Percentiles rank a stretch among this genome's conserved stretches.
phyloP scores from a whole-genome alignment of 75 land plant species.

The Picea glauca region DNA sequence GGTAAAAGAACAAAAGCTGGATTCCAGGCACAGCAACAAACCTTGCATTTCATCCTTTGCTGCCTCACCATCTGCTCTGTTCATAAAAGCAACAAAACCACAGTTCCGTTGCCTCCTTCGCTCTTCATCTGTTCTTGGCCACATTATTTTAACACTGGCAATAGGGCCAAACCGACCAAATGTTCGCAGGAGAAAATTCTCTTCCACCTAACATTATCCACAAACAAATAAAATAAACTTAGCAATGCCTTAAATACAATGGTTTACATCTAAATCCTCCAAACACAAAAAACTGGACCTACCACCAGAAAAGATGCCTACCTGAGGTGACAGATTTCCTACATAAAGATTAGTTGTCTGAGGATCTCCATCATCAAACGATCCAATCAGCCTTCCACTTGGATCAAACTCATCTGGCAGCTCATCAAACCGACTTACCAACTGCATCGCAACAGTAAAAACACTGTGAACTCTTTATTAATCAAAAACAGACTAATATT shows the following conservation, averaged over 20 bases:
- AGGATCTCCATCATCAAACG: slow-evolving; percentile 99
- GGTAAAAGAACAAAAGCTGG: not conserved
- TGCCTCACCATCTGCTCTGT: slow-evolving; percentile 95
- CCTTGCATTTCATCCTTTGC: slow-evolving; percentile 99
- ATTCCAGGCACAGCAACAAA: slow-evolving; percentile 7
- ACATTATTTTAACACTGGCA: slow-evolving; percentile 99
- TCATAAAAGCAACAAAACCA: slow-evolving; percentile 99
- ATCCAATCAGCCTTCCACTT: slow-evolving; percentile 76
- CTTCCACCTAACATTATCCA: slow-evolving; percentile 68
- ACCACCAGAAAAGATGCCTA: slow-evolving; percentile 9
- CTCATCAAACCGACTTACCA: slow-evolving; percentile 82
- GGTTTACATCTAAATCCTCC: not conserved
- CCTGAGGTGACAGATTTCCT: slow-evolving; percentile 95
- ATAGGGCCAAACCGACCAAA: slow-evolving; percentile 99
- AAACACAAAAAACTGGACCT: not conserved
- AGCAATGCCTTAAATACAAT: not conserved
- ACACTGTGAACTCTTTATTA: not conserved
- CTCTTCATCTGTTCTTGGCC: slow-evolving; percentile 99
- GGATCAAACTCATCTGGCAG: slow-evolving; percentile 81
- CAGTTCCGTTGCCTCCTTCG: slow-evolving; percentile 87
- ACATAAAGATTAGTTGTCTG: slow-evolving; percentile 98
- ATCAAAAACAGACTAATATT: not conserved
- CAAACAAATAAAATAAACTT: not conserved
- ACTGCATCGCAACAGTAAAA: slow-evolving; percentile 33
- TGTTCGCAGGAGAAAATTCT: slow-evolving; percentile 92